Evolutionary conservation across 805 yeast genomes (phyloP).

Genomic region (Teunomyces funiuensis): DNA sequence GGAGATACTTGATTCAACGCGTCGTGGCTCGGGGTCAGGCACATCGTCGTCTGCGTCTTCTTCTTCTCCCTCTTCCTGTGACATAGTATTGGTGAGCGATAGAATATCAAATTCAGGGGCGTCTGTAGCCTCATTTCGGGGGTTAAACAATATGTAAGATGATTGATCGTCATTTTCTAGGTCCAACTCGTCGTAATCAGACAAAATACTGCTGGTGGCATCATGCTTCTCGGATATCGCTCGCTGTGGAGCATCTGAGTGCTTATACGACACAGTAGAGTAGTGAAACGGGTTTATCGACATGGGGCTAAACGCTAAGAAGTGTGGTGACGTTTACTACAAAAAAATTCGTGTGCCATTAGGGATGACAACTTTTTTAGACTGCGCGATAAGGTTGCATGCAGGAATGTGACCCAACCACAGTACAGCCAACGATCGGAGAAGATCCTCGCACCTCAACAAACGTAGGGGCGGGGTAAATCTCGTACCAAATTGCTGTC

Average conservation of each 20-base stretch:
- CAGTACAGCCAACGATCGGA: not conserved
- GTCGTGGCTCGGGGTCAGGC: constrained; percentile 2
- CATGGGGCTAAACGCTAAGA: constrained; percentile 6
- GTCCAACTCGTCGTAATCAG: constrained; percentile 15
- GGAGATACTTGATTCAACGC: not conserved
- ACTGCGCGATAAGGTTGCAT: constrained; percentile 8
- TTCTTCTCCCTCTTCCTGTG: not conserved
- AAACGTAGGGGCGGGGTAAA: constrained; percentile 1
- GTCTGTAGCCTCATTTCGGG: constrained; percentile 2
- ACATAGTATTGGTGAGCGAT: constrained; percentile 12
- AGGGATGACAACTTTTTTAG: constrained; percentile 1
- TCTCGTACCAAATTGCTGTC: too few relatives aligned
- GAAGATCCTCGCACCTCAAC: too few relatives aligned
- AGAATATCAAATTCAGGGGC: constrained; percentile 13
- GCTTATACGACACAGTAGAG: constrained; percentile 11
- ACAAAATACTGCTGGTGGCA: constrained; percentile 14
- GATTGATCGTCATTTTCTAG: constrained; percentile 14
- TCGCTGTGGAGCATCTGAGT: not conserved
- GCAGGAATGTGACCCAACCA: constrained; percentile 1
- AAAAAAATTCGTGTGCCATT: constrained; percentile 1
- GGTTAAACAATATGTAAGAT: constrained; percentile 16
- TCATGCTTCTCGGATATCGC: constrained; percentile 4
- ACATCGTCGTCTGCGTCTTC: constrained; percentile 8
- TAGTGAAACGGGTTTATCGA: constrained; percentile 9
- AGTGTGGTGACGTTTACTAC: constrained; percentile 5